Evolutionary conservation across 768 basidiomycete genomes (phyloP).

Genomic region (Agrocybe chaxingu): DNA sequence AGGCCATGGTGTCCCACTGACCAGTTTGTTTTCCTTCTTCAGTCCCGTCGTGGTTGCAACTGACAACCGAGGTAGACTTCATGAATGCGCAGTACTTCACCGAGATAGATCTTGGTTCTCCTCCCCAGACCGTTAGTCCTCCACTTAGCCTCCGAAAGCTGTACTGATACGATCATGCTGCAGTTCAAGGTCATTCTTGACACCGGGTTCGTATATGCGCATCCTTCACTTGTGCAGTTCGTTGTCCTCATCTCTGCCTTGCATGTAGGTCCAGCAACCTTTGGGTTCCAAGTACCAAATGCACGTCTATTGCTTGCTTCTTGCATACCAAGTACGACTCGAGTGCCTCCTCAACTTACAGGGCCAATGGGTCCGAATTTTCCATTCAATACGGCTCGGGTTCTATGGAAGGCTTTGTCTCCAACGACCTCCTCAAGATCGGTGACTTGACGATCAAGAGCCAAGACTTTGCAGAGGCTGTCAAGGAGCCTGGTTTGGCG

Average conservation of each 20-base stretch:
- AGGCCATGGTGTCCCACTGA: conserved; percentile 86
- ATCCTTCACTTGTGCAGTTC: neutral
- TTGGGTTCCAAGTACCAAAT: conserved; percentile 84
- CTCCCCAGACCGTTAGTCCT: conserved; percentile 69
- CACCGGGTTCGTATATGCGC: conserved; percentile 58
- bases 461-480: conserved; percentile 94
- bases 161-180: conserved; percentile 3
- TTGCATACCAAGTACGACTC: conserved; percentile 93
- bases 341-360: conserved; percentile 74
- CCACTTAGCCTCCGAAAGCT: neutral
- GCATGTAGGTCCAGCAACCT: conserved; percentile 76
- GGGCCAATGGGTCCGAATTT: conserved; percentile 85
- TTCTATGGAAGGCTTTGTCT: conserved; percentile 95
- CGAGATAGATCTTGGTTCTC: conserved; percentile 79
- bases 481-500: conserved; percentile 93
- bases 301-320: conserved; percentile 91
- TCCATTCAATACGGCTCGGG: conserved; percentile 94
- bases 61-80: conserved; percentile 60
- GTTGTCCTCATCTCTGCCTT: neutral
- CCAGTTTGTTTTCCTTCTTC: conserved; percentile 55
- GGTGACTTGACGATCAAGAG: conserved; percentile 74
- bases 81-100: conserved; percentile 98
- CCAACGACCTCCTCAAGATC: conserved; percentile 74
- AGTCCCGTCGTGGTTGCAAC: conserved; percentile 1
- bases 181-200: conserved; percentile 95